Conservation (phyloP, 495 filamentous ascomycete species). For the Cercophora newfieldiana region DNA sequence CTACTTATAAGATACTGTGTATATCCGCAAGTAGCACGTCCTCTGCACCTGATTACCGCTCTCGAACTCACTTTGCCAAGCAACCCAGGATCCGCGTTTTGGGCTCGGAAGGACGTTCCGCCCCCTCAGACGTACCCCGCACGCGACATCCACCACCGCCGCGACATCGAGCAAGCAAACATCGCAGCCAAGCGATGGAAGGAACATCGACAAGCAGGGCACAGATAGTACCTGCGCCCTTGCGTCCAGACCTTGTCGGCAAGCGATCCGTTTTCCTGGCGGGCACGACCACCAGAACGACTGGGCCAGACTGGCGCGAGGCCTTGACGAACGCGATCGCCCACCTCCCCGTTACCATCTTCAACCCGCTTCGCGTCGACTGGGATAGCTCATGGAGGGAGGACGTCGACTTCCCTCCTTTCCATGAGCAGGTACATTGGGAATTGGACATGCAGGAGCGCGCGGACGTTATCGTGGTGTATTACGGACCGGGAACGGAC, state of each 20-base stretch:
- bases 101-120: too few relatives aligned
- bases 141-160: background rate
- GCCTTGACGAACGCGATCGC: conserved; percentile 35
- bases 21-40: too few relatives aligned
- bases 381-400: conserved; percentile 57
- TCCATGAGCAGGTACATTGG: conserved; percentile 57
- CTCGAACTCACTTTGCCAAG: too few relatives aligned
- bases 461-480: conserved; percentile 56
- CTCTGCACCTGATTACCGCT: too few relatives aligned
- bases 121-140: background rate
- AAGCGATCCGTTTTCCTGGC: conserved; percentile 44
- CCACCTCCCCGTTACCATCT: conserved; percentile 53
- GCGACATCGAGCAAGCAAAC: background rate
- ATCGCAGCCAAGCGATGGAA: background rate
- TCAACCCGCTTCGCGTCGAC: conserved; percentile 56
- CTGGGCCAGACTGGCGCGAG: conserved; percentile 44
- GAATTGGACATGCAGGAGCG: conserved; percentile 56
- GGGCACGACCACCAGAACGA: conserved; percentile 36
- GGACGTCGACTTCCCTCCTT: conserved; percentile 44
- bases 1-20: too few relatives aligned
- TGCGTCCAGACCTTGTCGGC: conserved; percentile 27
- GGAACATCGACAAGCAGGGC: conserved; percentile 10
- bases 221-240: conserved; percentile 38
- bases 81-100: background rate
- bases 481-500: conserved; percentile 47